These are phyloP conservation scores for Cladosporium sphaerospermum DNA, from an alignment of 2,329 filamentous ascomycete species.

Conservation along the genomic window DNA sequence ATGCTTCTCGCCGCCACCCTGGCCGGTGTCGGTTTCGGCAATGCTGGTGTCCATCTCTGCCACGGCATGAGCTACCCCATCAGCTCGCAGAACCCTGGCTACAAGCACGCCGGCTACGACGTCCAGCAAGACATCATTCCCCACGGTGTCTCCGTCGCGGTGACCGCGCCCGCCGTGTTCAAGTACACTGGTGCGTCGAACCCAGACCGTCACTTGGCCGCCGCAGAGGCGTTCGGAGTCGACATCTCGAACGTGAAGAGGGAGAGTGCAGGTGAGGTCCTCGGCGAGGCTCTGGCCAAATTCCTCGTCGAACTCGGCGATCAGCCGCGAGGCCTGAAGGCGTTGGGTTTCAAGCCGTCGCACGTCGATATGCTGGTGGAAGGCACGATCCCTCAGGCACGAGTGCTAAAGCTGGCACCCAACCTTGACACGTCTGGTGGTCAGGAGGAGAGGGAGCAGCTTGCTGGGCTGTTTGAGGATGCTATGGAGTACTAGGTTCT, in stretches of 20 bases:
- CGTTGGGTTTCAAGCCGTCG: conserved; percentile 67
- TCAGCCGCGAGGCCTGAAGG: conserved; percentile 80
- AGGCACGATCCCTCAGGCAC: conserved; percentile 84
- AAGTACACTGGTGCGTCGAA: conserved; percentile 87
- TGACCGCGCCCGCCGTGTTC: conserved; percentile 90
- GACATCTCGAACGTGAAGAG: conserved; percentile 82
- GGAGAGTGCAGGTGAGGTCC: conserved; percentile 81
- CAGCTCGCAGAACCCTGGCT: conserved; percentile 86
- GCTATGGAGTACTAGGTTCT: conserved; percentile 35
- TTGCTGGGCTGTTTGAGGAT: conserved; percentile 43
- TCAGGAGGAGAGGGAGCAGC: conserved; percentile 44
- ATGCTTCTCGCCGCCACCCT: conserved; percentile 94
- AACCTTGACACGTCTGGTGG: conserved; percentile 52
- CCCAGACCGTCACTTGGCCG: conserved; percentile 81
- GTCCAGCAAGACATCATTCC: conserved; percentile 76
- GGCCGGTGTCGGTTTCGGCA: conserved; percentile 93
- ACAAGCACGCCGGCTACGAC: conserved; percentile 81
- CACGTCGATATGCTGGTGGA: conserved; percentile 83
- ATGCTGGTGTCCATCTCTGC: conserved; percentile 87
- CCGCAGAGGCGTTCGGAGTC: conserved; percentile 84
- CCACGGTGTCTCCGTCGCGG: conserved; percentile 90
- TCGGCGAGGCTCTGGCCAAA: conserved; percentile 72
- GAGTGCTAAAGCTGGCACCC: conserved; percentile 88
- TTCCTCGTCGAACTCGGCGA: conserved; percentile 82
- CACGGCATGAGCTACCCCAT: conserved; percentile 97